Evolutionary conservation across 2,329 filamentous ascomycete species (phyloP).

Genomic region (Arthroderma sp.): DNA sequence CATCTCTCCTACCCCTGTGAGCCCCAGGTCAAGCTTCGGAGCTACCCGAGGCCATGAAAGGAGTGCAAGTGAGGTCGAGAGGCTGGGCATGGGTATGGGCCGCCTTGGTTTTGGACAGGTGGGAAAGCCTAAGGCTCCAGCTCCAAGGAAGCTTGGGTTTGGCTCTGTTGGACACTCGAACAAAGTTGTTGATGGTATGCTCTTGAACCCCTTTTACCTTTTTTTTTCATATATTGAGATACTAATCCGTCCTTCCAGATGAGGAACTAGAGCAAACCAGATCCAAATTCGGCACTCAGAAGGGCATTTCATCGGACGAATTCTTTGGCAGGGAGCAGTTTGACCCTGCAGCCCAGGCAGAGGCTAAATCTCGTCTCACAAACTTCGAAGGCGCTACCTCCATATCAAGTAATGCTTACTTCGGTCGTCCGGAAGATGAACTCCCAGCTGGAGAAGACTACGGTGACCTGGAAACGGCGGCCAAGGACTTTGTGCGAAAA

Average conservation of each 20-base stretch:
- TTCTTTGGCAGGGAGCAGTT: conserved; percentile 89
- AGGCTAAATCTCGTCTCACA: conserved; percentile 77
- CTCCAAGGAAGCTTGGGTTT: conserved; percentile 74
- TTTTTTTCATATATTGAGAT: conserved; percentile 8
- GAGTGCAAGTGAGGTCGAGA: conserved; percentile 66
- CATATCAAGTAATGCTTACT: conserved; percentile 96
- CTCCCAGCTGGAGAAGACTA: conserved; percentile 58
- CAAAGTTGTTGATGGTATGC: conserved; percentile 54
- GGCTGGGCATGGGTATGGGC: conserved; percentile 77
- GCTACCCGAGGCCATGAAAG: conserved; percentile 43
- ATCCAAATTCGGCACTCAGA: conserved; percentile 79
- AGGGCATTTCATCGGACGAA: conserved; percentile 94
- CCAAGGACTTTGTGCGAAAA: conserved; percentile 89
- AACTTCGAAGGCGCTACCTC: conserved; percentile 85
- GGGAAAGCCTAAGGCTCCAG: conserved; percentile 48
- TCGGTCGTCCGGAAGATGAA: conserved; percentile 82
- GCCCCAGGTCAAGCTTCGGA: conserved; percentile 49
- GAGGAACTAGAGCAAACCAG: conserved; percentile 76
- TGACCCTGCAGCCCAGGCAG: conserved; percentile 65
- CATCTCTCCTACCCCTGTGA: conserved; percentile 64
- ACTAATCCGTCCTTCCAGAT: conserved; percentile 29
- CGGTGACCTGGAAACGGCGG: conserved; percentile 80
- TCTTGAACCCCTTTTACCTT: neutral
- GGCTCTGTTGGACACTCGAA: conserved; percentile 71
- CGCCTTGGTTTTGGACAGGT: conserved; percentile 82